phyloP scores from a whole-genome alignment of 371 early-diverging fungal genomes.

The Mortierella sp. region DNA sequence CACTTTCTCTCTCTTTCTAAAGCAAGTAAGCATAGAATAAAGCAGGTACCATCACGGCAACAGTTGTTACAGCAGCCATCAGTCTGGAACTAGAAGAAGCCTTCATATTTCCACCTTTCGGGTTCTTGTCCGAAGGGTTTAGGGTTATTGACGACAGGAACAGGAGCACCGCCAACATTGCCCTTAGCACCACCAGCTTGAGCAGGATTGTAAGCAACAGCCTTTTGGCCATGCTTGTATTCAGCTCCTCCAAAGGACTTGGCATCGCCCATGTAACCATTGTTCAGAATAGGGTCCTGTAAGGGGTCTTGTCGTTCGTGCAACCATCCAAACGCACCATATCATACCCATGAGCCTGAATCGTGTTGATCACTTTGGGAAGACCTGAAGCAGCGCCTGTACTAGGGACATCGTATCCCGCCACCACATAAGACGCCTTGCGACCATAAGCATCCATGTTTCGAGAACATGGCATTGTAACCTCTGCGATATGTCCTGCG shows the following conservation, averaged over 20 bases:
- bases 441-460: slow-evolving; percentile 64
- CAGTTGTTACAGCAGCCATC: slow-evolving; percentile 5
- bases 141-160: neutral
- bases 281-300: slow-evolving; percentile 55
- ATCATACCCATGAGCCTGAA: slow-evolving; percentile 62
- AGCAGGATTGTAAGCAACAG: slow-evolving; percentile 3
- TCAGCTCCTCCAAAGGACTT: slow-evolving; percentile 58
- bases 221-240: slow-evolving; percentile 63
- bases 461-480: slow-evolving; percentile 58
- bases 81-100: slow-evolving; percentile 18
- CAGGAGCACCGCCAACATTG: neutral
- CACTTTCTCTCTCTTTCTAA: neutral
- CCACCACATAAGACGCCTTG: slow-evolving; percentile 63
- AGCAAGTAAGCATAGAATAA: slow-evolving; percentile 24
- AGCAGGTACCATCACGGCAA: slow-evolving; percentile 29
- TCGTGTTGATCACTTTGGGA: slow-evolving; percentile 59
- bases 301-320: slow-evolving; percentile 62
- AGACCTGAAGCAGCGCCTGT: slow-evolving; percentile 62
- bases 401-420: slow-evolving; percentile 66
- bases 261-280: slow-evolving; percentile 58
- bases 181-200: neutral
- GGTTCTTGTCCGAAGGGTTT: neutral
- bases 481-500: slow-evolving; percentile 55
- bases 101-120: neutral
- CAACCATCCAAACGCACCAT: slow-evolving; percentile 72